These are phyloP conservation scores for Gracilariopsis chorda DNA, from an alignment of 23 red algal species.

Conservation along the genomic window DNA sequence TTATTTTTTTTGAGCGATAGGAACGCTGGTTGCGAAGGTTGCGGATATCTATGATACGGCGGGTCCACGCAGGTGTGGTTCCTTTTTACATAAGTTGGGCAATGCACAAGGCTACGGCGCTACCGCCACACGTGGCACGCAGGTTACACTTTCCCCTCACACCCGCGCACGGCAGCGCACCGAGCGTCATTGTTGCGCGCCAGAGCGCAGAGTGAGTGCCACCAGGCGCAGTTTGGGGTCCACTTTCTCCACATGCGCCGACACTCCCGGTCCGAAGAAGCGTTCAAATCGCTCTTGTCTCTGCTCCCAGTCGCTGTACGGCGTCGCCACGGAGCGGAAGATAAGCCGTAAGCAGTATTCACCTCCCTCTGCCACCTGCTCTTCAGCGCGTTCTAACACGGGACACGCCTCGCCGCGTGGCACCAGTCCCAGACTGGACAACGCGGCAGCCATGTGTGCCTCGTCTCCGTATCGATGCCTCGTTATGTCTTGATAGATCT, in stretches of 20 bases:
- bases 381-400: conserved; percentile 40
- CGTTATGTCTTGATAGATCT: conserved; percentile 94
- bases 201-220: conserved; percentile 56
- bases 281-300: conserved; percentile 64
- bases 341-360: conserved; percentile 70
- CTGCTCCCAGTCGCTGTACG: conserved; percentile 58
- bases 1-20: too few species aligned
- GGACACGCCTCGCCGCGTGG: conserved; percentile 78
- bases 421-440: conserved; percentile 79
- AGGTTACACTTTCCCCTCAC: too few species aligned
- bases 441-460: conserved; percentile 74
- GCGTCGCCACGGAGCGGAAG: conserved; percentile 74
- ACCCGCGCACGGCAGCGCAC: too few species aligned
- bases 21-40: too few species aligned
- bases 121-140: too few species aligned
- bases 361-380: conserved; percentile 43
- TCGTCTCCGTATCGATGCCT: conserved; percentile 96
- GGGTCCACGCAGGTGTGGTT: too few species aligned
- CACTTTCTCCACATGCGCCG: conserved; percentile 40
- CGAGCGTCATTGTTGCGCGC: too few species aligned
- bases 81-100: too few species aligned
- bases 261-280: conserved; percentile 89
- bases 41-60: too few species aligned
- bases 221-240: conserved; percentile 75
- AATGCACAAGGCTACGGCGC: too few species aligned